Percentiles rank a stretch among this genome's conserved stretches.
These are phyloP conservation scores for Rhodotorula kratochvilovae DNA, from an alignment of 768 basidiomycete genomes.

Conservation along the genomic window DNA sequence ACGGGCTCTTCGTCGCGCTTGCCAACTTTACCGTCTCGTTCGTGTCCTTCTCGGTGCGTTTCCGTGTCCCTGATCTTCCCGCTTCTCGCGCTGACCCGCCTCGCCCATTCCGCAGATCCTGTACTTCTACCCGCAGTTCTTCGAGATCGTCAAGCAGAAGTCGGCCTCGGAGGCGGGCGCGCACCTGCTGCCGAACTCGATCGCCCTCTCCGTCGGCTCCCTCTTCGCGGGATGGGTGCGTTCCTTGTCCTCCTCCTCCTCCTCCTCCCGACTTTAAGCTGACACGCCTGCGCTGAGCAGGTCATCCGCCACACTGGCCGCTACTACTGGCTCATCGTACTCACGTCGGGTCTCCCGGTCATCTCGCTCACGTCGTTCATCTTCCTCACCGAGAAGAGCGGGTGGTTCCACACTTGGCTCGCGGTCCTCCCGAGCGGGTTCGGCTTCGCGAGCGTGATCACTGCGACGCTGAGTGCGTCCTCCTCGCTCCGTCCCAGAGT, in stretches of 20 bases:
- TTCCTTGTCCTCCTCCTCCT: not conserved
- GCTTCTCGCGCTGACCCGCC: not conserved
- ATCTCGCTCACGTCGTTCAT: conserved; percentile 59
- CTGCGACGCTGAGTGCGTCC: conserved; percentile 21
- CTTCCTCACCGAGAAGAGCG: conserved; percentile 60
- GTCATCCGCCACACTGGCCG: conserved; percentile 63
- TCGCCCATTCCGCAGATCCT: conserved; percentile 7
- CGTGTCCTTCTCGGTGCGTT: conserved; percentile 24
- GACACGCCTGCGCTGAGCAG: not conserved
- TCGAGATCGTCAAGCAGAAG: conserved; percentile 34
- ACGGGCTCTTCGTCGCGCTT: conserved; percentile 73
- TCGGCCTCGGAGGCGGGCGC: conserved; percentile 27
- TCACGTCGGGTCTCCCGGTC: conserved; percentile 60
- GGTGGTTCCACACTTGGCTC: conserved; percentile 34
- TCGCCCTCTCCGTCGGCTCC: conserved; percentile 77
- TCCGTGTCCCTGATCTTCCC: not conserved
- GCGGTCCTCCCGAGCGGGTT: conserved; percentile 36
- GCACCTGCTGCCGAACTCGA: conserved; percentile 85
- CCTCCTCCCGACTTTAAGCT: not conserved
- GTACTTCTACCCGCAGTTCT: conserved; percentile 36
- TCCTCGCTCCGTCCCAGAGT: no score
- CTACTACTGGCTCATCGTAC: conserved; percentile 69
- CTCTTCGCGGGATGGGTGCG: conserved; percentile 76
- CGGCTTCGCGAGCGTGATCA: conserved; percentile 31
- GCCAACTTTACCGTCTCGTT: conserved; percentile 59